Base-by-base conservation (phyloP, 2,329 filamentous ascomycete genomes). In the Talaromyces rugulosus region DNA sequence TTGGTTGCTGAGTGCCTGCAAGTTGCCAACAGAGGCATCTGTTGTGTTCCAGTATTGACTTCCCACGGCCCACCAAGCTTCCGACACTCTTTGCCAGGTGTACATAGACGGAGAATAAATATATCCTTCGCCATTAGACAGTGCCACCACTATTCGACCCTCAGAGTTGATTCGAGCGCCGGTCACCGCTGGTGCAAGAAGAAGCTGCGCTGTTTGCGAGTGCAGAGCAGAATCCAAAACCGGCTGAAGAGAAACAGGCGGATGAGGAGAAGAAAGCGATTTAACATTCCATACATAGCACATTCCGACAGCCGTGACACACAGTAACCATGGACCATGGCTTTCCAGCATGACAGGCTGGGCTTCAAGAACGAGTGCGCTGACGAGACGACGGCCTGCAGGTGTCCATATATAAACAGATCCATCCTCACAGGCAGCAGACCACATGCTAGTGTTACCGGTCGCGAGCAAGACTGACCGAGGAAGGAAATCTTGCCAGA, bases 1-100 rank as follows among this genome's bases (percentile, higher is more conserved):
- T 0, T 88, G 87, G 7, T 88, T 83, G 9, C 87, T 87, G 1
- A 87, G 88, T 55, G 90, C 87, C 66, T 92, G 88, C 42, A 96
- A 77, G 57, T 92, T 90, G 55, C 90, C 88, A 59, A 96, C 87
- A 0, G 92, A 92, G 1, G 92, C 92, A 70, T 97, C 95, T 59
- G 92, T 96, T 0, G 92, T 96, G 75, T 99, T 98, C 96, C 95
- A 99, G 75, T 99, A 99, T 73, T 99, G 95, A 68, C 91, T 96
- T 18, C 93, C 93, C 0, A 98, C 92, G 0, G 94, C 94, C 92
- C 95, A 99, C 95, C 95, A 99, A 1, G 91, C 85, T 73, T 99
- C 96, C 2, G 92, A 96, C n/a, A 99, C 82, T 9, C 93, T 87
- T 75, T 98, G 94, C 95, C 95, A 99, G 7, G 88, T 86, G 75